A percentile compares a stretch with the other conserved stretches of the same genome.
These are phyloP conservation scores for Rhipidocladum racemiflorum DNA, from an alignment of 176 grass and related monocot genomes.

Conservation along the genomic window DNA sequence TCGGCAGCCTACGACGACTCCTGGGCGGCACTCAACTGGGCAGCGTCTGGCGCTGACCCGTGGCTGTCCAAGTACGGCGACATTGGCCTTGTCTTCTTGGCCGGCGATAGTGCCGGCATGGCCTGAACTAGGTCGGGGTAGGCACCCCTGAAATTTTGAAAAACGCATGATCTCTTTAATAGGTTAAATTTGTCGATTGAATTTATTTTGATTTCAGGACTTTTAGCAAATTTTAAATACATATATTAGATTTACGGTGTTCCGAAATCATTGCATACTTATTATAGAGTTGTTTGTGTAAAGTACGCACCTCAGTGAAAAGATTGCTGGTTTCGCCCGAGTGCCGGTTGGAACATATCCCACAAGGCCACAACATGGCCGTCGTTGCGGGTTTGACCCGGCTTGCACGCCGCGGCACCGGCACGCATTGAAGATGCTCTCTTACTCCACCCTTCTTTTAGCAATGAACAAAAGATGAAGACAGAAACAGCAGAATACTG, in stretches of 20 bases:
- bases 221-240: no score
- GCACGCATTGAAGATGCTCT: constrained; percentile 16
- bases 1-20: constrained; percentile 58
- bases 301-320: no score
- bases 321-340: no score
- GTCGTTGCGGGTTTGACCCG: constrained; percentile 4
- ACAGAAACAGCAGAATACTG: background rate
- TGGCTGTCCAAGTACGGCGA: constrained; percentile 62
- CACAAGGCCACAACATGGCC: constrained; percentile 56
- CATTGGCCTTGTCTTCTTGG: constrained; percentile 45
- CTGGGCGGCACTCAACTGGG: constrained; percentile 55
- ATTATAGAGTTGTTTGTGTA: no score
- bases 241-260: no score
- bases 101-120: no score
- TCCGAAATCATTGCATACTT: no score
- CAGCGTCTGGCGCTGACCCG: constrained; percentile 30
- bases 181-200: no score
- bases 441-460: constrained; percentile 39
- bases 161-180: no score
- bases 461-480: constrained; percentile 16
- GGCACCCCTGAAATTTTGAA: no score
- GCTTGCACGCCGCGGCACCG: background rate
- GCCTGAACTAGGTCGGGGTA: no score
- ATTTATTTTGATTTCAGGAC: no score
- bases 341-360: constrained; percentile 61